These are phyloP conservation scores for Aspergillus ostianus DNA, from an alignment of 495 filamentous ascomycete genomes.

Conservation along the genomic window DNA sequence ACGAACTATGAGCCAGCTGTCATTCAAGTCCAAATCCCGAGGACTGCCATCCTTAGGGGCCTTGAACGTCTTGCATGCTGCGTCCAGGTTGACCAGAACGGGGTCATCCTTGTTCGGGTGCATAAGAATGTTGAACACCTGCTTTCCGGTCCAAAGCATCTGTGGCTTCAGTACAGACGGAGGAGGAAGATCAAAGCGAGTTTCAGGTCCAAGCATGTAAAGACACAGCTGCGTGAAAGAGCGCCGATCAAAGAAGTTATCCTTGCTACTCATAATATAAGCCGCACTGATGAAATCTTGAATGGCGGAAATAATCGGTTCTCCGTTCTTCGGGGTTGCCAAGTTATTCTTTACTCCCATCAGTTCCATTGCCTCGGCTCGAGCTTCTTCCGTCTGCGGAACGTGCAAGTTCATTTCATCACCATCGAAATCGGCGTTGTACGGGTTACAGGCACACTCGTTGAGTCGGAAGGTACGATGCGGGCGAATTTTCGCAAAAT, in stretches of 20 bases:
- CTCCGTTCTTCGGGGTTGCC: conserved; percentile 93
- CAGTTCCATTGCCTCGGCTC: conserved; percentile 89
- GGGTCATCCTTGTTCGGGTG: conserved; percentile 76
- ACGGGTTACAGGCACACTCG: conserved; percentile 96
- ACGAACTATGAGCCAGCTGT: conserved; percentile 85
- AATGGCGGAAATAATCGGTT: conserved; percentile 96
- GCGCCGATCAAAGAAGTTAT: conserved; percentile 84
- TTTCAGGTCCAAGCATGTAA: conserved; percentile 86
- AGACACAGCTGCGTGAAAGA: conserved; percentile 85
- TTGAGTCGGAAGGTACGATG: conserved; percentile 97
- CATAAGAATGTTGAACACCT: conserved; percentile 95
- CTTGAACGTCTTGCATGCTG: conserved; percentile 81
- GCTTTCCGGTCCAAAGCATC: conserved; percentile 94
- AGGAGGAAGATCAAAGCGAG: conserved; percentile 79
- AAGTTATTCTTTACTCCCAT: conserved; percentile 99
- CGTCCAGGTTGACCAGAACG: conserved; percentile 88
- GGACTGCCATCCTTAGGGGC: conserved; percentile 45
- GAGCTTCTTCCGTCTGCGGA: conserved; percentile 94
- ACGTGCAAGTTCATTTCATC: conserved; percentile 99
- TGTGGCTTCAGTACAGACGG: conserved; percentile 83
- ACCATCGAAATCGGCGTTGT: conserved; percentile 99
- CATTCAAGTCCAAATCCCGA: conserved; percentile 77
- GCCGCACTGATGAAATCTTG: conserved; percentile 98
- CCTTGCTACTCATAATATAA: conserved; percentile 88
- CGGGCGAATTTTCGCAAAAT: conserved; percentile 87